Evolutionary conservation across 108 stramenopile species (phyloP), one percentile per base, ranked within the genome.

Genomic region (Skeletonema potamos): DNA sequence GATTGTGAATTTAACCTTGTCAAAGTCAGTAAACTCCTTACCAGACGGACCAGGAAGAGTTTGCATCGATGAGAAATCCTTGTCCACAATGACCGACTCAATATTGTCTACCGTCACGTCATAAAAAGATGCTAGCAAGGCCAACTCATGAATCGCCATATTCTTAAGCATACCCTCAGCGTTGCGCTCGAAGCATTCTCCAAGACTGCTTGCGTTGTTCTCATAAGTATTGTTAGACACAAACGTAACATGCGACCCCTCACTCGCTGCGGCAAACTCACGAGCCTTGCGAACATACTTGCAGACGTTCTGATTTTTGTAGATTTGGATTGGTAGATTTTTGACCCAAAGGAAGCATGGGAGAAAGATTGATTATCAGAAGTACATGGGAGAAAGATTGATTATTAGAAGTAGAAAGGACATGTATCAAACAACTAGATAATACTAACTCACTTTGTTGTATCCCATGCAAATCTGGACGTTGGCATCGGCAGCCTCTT

Each of bases 111-210:
- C 92, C 17, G 85, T 81, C 11, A 93, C 93, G 74, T 90, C 92
- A 60, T 89, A 96, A 77, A 94, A 96, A 55, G 85, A 84, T 30
- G 92, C 96, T 44, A 96, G 69, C 24, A 96, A 69, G 11, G 93
- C 93, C 64, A 94, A 68, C 70, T 96, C 96, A 82, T 96, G 96
- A 67, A 96, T 94, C 5, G 96, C 96, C 96, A 96, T 96, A 78
- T 96, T 96, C 69, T 96, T 96, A 37, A 96, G 80, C 93, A 96
- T 96, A 54, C 96, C 96, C 73, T 96, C 96, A 36, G 89, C 79
- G 76, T 96, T 96, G 13, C 96, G 84, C 67, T 96, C 96, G 66
- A 96, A 96, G 88, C 96, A 96, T 58, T 94, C 93, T 24, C 92
- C 92, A 41, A 94, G 81, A 37, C 86, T 87, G 28, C 81, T 86